phyloP scores from a whole-genome alignment of 1,284 basidiomycete species.

The Melampsora larici-populina region DNA sequence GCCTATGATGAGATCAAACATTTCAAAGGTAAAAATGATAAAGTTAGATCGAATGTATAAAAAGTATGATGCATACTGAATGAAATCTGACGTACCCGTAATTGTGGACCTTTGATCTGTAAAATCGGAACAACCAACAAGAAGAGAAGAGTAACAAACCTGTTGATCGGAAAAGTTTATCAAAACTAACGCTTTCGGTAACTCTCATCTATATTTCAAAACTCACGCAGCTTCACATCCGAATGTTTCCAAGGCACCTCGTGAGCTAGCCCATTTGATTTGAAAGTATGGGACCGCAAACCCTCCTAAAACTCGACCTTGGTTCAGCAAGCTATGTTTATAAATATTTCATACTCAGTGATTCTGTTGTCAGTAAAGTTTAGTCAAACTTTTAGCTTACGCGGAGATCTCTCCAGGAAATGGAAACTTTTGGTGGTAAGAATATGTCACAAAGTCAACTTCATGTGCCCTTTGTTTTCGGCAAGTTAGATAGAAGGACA shows the following conservation, averaged over 20 bases:
- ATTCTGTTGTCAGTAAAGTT: not conserved
- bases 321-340: slow-evolving; percentile 60
- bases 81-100: slow-evolving; percentile 51
- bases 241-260: slow-evolving; percentile 21
- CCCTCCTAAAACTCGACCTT: slow-evolving; percentile 61
- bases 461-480: not conserved
- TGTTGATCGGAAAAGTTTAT: slow-evolving; percentile 63
- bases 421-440: slow-evolving; percentile 10
- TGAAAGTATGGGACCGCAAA: slow-evolving; percentile 67
- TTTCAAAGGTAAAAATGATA: no score
- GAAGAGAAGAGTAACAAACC: slow-evolving; percentile 61
- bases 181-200: not conserved
- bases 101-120: slow-evolving; percentile 58
- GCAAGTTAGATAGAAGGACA: not conserved
- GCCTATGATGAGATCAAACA: no score
- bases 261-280: slow-evolving; percentile 55
- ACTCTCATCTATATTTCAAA: no score
- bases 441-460: not conserved
- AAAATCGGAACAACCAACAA: slow-evolving; percentile 60
- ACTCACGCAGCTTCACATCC: slow-evolving; percentile 41
- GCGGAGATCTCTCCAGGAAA: slow-evolving; percentile 37
- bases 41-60: no score
- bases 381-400: not conserved
- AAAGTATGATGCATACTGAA: no score
- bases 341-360: not conserved